Percentiles rank a stretch among this genome's conserved stretches.
These are phyloP conservation scores for Leccinum arenicola DNA, from an alignment of 768 basidiomycete genomes.

Conservation along the genomic window DNA sequence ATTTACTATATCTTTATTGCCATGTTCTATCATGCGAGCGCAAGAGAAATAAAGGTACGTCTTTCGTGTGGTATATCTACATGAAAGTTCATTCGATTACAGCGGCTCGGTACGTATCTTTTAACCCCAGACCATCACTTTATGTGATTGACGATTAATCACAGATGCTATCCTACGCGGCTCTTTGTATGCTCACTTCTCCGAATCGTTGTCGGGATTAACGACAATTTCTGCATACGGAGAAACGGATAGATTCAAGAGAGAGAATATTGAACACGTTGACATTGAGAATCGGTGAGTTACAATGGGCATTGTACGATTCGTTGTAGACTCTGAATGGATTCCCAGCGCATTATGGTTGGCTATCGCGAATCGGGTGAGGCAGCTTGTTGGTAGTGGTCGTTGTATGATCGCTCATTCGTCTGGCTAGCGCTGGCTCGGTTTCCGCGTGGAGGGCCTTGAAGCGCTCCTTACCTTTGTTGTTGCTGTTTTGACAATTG, in stretches of 20 bases:
- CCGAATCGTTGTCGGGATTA: constrained; percentile 83
- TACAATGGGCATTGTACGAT: not conserved
- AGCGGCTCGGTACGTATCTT: constrained; percentile 52
- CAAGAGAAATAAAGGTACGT: constrained; percentile 78
- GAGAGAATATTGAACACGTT: constrained; percentile 71
- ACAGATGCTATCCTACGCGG: constrained; percentile 82
- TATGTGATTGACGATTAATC: not conserved
- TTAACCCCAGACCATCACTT: not conserved
- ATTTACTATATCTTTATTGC: constrained; percentile 69
- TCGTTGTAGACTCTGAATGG: not conserved
- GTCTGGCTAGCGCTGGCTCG: constrained; percentile 70
- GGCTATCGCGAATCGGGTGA: constrained; percentile 76
- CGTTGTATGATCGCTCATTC: not conserved
- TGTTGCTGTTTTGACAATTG: constrained; percentile 78
- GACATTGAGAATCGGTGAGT: constrained; percentile 78
- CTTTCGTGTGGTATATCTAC: not conserved
- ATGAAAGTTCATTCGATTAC: constrained; percentile 5
- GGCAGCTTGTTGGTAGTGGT: not conserved
- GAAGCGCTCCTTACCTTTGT: constrained; percentile 69
- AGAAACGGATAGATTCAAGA: constrained; percentile 70
- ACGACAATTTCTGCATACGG: constrained; percentile 88
- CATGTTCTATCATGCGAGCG: constrained; percentile 80
- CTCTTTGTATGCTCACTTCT: constrained; percentile 88
- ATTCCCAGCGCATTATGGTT: constrained; percentile 72
- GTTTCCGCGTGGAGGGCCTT: constrained; percentile 84